phyloP scores from a whole-genome alignment of 2,329 filamentous ascomycete genomes.

The Monosporascus sp. region DNA sequence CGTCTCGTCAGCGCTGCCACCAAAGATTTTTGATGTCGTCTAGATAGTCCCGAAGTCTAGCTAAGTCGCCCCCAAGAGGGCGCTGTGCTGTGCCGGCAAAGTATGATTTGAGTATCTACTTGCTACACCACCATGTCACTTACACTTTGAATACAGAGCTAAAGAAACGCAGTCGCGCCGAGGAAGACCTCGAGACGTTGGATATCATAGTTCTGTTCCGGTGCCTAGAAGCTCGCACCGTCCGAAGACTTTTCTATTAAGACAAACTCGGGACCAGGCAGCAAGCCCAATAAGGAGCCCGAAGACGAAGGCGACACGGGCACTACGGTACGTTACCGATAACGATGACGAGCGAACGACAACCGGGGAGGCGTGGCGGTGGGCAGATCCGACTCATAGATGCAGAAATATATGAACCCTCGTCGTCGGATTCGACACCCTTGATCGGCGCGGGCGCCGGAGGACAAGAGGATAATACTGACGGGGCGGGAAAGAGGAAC shows the following conservation, averaged over 20 bases:
- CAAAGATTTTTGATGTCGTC: not conserved
- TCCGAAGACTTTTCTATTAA: not conserved
- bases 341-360: constrained; percentile 22
- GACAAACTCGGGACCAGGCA: not conserved
- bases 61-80: too few relatives aligned
- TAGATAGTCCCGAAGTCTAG: not conserved
- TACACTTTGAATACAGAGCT: not conserved
- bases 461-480: constrained; percentile 11
- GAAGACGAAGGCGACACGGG: not conserved
- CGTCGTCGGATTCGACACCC: constrained; percentile 31
- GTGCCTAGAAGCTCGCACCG: constrained; percentile 1
- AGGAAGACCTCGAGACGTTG: constrained; percentile 1
- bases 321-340: not conserved
- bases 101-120: too few relatives aligned
- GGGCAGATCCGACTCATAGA: constrained; percentile 21
- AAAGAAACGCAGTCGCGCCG: not conserved
- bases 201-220: constrained; percentile 2
- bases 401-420: constrained; percentile 12
- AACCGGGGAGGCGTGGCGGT: constrained; percentile 9
- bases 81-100: too few relatives aligned
- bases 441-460: constrained; percentile 31
- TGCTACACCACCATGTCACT: too few relatives aligned
- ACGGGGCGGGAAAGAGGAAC: constrained; percentile 18
- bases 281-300: not conserved
- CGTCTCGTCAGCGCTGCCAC: not conserved